Evolutionary conservation across 2,329 filamentous ascomycete species (phyloP), one percentile per base, ranked within the genome.

Genomic region (Pleomassaria siparia): DNA sequence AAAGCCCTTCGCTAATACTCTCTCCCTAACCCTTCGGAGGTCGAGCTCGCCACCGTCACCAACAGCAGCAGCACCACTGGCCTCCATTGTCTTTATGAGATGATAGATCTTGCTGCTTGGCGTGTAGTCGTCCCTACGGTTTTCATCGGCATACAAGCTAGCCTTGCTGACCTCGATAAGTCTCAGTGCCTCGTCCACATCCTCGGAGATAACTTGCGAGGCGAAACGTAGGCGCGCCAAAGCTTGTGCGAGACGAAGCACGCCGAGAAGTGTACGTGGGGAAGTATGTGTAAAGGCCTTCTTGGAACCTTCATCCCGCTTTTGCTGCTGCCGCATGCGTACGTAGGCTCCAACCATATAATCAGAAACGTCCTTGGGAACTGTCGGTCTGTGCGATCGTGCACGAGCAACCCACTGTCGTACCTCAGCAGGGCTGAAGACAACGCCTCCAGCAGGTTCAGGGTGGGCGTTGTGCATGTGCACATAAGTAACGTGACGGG

Each of bases 291-390:
- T 88, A 71, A 97, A 97, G 60, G 92, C 89, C 72, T 91, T 89
- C 75, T 92, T 92, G 66, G 84, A 86, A 70, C 87, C 88, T 75
- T 97, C 94, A 53, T 95, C 91, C 48, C 88, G 85, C 71, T 92
- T 91, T 72, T 96, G 91, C 65, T 91, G 84, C 63, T 95, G 90
- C 44, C 94, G 87, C 80, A 99, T 87, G 51, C 89, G 88, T 25
- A 99, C 94, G 67, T 99, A 99, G 0, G 92, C 95, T 68, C 92
- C 94, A 45, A 95, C 88, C 78, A 99, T 90, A 76, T 99, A 99
- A 69, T 99, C 94, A 0, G 89, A 91, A 3, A 96, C 89, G 6
- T 81, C 79, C 63, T 86, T 87, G 1, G 92, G 90, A 4, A 99
- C 89, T 0, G 86, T 84, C 7, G 94, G 94, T 11, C 92, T 85